Evolutionary conservation across 2,329 filamentous ascomycete genomes (phyloP).

Genomic region (Fusarium papillatum): DNA sequence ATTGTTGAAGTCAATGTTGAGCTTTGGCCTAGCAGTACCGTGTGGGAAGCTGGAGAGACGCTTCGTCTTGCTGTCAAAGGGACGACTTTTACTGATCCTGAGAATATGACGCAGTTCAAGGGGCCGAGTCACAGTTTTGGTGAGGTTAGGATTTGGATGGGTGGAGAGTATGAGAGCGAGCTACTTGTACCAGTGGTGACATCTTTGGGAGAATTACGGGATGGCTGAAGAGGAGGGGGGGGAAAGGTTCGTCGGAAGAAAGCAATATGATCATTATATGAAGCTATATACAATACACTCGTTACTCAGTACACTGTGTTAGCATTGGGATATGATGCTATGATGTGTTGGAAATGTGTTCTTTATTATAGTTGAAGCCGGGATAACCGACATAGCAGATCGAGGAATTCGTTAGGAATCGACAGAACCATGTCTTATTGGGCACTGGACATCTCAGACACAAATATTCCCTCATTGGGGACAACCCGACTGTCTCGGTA

Average conservation of each 20-base stretch:
- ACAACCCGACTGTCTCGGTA: constrained; percentile 83
- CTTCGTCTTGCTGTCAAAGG: constrained; percentile 13
- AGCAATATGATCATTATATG: not conserved
- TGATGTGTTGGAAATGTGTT: too few species aligned
- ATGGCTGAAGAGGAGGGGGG: not conserved
- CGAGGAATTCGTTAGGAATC: constrained; percentile 74
- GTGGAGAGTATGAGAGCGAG: not conserved
- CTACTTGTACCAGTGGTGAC: not conserved
- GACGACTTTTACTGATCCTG: constrained; percentile 1
- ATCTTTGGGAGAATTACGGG: not conserved
- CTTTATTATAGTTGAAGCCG: too few species aligned
- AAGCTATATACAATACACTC: not conserved
- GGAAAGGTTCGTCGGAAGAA: too few species aligned
- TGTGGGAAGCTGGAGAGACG: constrained; percentile 17
- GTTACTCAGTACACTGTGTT: not conserved
- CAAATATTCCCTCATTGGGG: constrained; percentile 75
- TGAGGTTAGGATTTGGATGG: constrained; percentile 9
- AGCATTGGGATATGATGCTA: too few species aligned
- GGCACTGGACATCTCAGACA: constrained; percentile 58
- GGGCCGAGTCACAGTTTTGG: constrained; percentile 15
- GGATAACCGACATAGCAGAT: too few species aligned
- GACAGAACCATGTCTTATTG: constrained; percentile 68
- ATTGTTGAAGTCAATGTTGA: constrained; percentile 19
- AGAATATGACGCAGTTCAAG: constrained; percentile 8
- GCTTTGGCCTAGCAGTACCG: constrained; percentile 13